phyloP scores from a whole-genome alignment of 2,329 filamentous ascomycete species.

The Juglanconis sp. region DNA sequence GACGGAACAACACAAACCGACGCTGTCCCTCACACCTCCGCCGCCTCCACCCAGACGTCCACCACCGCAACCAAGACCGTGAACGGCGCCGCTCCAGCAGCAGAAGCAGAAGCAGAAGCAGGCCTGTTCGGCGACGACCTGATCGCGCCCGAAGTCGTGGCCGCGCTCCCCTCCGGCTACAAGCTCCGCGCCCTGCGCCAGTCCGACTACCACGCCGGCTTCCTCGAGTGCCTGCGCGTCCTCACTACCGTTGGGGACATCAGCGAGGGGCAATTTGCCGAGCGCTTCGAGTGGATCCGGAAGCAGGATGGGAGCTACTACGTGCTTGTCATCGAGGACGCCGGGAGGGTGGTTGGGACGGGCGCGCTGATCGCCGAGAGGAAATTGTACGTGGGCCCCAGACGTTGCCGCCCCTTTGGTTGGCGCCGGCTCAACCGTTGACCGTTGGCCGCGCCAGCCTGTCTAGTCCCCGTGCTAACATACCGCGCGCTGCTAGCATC shows the following conservation, averaged over 20 bases:
- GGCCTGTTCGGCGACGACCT: constrained; percentile 76
- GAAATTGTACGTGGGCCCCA: constrained; percentile 68
- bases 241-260: constrained; percentile 92
- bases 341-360: constrained; percentile 75
- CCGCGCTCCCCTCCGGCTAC: constrained; percentile 76
- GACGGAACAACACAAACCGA: constrained; percentile 8
- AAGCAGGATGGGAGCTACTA: constrained; percentile 76
- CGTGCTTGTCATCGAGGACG: constrained; percentile 80
- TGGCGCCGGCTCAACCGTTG: background rate
- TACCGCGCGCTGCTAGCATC: constrained; percentile 44
- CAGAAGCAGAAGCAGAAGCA: constrained; percentile 33
- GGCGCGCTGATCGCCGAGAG: constrained; percentile 88
- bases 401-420: constrained; percentile 1
- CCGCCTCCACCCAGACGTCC: constrained; percentile 10
- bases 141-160: constrained; percentile 71
- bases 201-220: constrained; percentile 75
- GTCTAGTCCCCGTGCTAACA: background rate
- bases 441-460: background rate
- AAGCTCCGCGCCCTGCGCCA: constrained; percentile 74
- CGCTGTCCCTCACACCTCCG: background rate
- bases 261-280: constrained; percentile 67
- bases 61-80: constrained; percentile 5
- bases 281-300: constrained; percentile 80
- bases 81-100: constrained; percentile 11
- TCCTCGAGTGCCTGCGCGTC: constrained; percentile 86